Base-by-base conservation (phyloP, 2,329 filamentous ascomycete genomes). In the Calycina herbarum region DNA sequence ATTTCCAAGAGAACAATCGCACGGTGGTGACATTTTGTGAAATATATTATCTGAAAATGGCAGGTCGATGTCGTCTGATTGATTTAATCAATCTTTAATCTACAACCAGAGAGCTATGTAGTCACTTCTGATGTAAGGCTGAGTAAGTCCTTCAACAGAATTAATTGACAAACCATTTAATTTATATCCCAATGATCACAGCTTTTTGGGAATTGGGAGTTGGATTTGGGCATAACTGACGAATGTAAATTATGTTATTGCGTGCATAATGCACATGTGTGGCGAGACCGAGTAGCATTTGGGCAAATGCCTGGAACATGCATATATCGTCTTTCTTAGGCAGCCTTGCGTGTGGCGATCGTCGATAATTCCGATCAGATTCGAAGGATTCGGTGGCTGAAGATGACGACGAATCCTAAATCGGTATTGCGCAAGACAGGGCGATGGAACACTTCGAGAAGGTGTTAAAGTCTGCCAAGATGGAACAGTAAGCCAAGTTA, bases 51-150 rank as follows among this genome's bases (percentile, higher is more conserved):
- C 60, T 62, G 60, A 20, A 56, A 62, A 48, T 29, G 31, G 60
- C n/a, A 62, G 45, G 60, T 40, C 33, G 38, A 27, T 27, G 38
- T 40, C 60, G 45, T 45, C 60, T 62, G 60, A 62, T 48, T 20
- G 20, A 42, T 11, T 62, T 62, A 62, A 62, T 62, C 48, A 62
- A 62, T 35, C 8, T 56, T 62, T 62, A 62, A 62, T 62, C 17
- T 62, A 62, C 20, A 42, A 48, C 7, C 5, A 61, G 40, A 48
- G 20, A 24, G 24, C 13, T 54, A 31, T 27, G 10, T n/a, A 13
- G 15, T 27, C 15, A 35, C 48, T 38, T 40, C 20, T 24, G 20
- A 31, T 56, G 60, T 38, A 62, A 57, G 45, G 48, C 60, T 62
- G 60, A 62, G 45, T 56, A 57, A 62, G 24, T 61, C 40, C 15